phyloP scores from a whole-genome alignment of 768 basidiomycete species.

The Filobasidium floriforme region DNA sequence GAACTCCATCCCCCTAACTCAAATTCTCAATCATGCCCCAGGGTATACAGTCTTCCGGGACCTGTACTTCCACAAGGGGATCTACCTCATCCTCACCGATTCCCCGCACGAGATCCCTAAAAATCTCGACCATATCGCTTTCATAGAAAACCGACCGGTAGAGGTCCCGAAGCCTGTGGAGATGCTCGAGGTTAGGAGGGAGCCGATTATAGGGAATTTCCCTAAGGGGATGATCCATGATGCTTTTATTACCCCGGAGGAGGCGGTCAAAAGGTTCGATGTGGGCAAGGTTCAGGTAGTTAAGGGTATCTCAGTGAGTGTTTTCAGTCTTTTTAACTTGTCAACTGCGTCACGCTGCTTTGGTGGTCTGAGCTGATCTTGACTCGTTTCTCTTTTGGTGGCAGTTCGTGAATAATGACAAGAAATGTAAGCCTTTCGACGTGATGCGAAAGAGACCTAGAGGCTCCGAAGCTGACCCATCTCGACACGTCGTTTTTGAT shows the following conservation, averaged over 20 bases:
- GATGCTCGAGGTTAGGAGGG: slow-evolving; percentile 15
- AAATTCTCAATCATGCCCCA: slow-evolving; percentile 26
- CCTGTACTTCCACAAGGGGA: slow-evolving; percentile 31
- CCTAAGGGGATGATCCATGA: slow-evolving; percentile 13
- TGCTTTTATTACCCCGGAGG: slow-evolving; percentile 6
- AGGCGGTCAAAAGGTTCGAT: slow-evolving; percentile 22
- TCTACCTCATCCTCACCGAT: slow-evolving; percentile 30
- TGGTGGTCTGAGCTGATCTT: not conserved
- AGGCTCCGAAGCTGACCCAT: not conserved
- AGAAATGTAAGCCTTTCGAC: slow-evolving; percentile 25
- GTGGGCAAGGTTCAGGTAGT: slow-evolving; percentile 19
- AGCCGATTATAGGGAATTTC: slow-evolving; percentile 19
- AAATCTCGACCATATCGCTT: slow-evolving; percentile 11
- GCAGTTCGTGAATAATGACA: slow-evolving; percentile 33
- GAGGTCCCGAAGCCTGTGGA: slow-evolving; percentile 6
- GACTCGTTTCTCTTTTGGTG: too few relatives aligned
- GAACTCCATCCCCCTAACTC: not conserved
- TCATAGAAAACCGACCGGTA: not conserved
- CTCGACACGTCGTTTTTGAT: not conserved
- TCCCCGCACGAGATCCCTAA: slow-evolving; percentile 28
- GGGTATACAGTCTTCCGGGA: slow-evolving; percentile 32
- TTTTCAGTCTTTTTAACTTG: not conserved
- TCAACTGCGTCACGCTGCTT: not conserved
- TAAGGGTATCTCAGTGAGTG: slow-evolving; percentile 25
- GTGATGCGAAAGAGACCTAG: not conserved